Base-by-base conservation (phyloP, 2,329 filamentous ascomycete species). In the Didymella segeticola region DNA sequence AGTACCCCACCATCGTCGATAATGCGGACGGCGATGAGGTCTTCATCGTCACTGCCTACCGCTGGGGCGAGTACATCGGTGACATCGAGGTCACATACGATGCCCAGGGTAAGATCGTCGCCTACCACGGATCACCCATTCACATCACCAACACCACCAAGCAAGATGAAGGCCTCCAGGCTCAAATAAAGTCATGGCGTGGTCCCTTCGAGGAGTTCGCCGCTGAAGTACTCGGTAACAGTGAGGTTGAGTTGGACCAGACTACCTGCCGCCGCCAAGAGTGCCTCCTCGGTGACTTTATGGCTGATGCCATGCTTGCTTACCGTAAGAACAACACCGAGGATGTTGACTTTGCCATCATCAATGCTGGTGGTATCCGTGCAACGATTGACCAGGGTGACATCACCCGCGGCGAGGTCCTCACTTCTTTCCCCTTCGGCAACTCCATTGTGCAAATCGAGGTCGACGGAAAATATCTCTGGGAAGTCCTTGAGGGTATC, bases 51-150 rank as follows among this genome's bases (percentile, higher is more conserved):
- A 87, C 85, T 7, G 83, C 86, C 2, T 89, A 86, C 67, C 82
- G 85, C 57, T 89, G 86, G 86, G 86, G 86, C 45, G 84, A 88
- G 73, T 88, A 88, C 50, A 72, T 89, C 2, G 86, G 86, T 52
- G 86, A 86, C 69, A 89, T 89, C 60, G 85, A 88, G 58, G 80
- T 89, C 7, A 84, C 83, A 1, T 89, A 86, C 63, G 84, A 87
- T 61, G 59, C 76, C 4, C 74, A 82, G 1, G 86, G 86, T 68
- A 85, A 82, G 68, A 82, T 87, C 14, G 77, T 88, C 5, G 80
- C 79, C 4, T 89, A 89, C 72, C 81, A 82, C 63, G 86, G 86
- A 26, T 85, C 80, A 0, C 86, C 86, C 1, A 83, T 89, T 60
- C 85, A 87, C 64, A 73, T 89, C 47, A 85, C 82, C 70, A 88